Evolutionary conservation across 441 rosid species (phyloP).

Genomic region (Gossypium gossypioides): DNA sequence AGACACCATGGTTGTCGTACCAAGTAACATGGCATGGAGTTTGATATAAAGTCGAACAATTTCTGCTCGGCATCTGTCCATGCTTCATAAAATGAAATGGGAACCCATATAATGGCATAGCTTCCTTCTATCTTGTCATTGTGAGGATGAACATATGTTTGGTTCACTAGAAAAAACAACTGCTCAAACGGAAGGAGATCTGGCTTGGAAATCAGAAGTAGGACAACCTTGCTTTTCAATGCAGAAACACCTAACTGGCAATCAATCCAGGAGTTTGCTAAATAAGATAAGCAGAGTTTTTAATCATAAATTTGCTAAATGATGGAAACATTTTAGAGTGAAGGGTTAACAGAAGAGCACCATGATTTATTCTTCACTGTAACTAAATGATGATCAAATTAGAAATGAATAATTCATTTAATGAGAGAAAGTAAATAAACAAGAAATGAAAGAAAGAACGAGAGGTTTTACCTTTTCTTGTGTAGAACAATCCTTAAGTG

Average conservation of each 20-base stretch:
- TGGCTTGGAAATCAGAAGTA: constrained; percentile 56
- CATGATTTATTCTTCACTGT: not conserved
- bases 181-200: constrained; percentile 44
- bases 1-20: constrained; percentile 43
- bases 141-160: constrained; percentile 37
- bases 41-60: constrained; percentile 34
- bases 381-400: not conserved
- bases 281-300: not conserved
- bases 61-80: constrained; percentile 50
- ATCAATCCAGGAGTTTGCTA: constrained; percentile 12
- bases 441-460: not conserved
- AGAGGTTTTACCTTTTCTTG: constrained; percentile 33
- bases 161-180: constrained; percentile 50
- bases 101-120: constrained; percentile 59
- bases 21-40: constrained; percentile 58
- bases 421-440: not conserved
- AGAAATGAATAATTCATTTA: not conserved
- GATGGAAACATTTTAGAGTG: not conserved
- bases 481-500: constrained; percentile 41
- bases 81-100: constrained; percentile 33
- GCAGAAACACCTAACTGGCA: constrained; percentile 46
- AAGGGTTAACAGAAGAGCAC: not conserved
- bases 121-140: constrained; percentile 26
- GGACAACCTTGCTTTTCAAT: constrained; percentile 46
- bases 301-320: not conserved